Evolutionary conservation across 78 protist genomes (phyloP).

Genomic region (Speleostelium caveatum): DNA sequence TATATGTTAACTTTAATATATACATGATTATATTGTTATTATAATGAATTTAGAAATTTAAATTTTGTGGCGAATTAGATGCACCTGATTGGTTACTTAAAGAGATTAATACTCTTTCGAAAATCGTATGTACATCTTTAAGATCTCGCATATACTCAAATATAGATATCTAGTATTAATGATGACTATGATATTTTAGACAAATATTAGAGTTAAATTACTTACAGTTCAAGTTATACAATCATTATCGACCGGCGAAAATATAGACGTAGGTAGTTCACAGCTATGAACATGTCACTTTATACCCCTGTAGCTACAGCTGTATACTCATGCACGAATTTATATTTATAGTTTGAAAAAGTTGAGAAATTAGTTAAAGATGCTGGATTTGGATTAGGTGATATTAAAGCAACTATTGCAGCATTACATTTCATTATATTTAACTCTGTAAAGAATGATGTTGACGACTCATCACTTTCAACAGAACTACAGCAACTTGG

Average conservation of each 20-base stretch:
- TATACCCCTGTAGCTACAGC: neutral
- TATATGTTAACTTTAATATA: too few species aligned
- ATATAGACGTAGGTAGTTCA: conserved; percentile 45
- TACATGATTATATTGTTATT: too few species aligned
- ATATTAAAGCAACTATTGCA: conserved; percentile 87
- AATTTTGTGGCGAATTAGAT: conserved; percentile 93
- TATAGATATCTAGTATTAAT: neutral
- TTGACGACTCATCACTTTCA: conserved; percentile 76
- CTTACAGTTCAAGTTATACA: conserved; percentile 69
- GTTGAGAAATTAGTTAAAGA: conserved; percentile 73
- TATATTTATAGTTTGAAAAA: conserved; percentile 35
- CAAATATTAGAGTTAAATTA: conserved; percentile 76
- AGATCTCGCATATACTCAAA: neutral
- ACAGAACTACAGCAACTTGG: conserved; percentile 92
- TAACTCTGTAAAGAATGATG: conserved; percentile 82
- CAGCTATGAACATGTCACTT: neutral
- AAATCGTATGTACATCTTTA: conserved; percentile 57
- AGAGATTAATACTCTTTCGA: conserved; percentile 83
- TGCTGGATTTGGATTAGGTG: conserved; percentile 50
- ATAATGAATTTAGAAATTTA: conserved; percentile 76
- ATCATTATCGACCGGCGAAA: conserved; percentile 46
- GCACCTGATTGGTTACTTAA: conserved; percentile 92
- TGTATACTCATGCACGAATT: neutral
- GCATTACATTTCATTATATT: conserved; percentile 86
- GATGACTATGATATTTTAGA: conserved; percentile 3